Evolutionary conservation across 163 green algal genomes (phyloP).

Genomic region (Chloromonas sp.): DNA sequence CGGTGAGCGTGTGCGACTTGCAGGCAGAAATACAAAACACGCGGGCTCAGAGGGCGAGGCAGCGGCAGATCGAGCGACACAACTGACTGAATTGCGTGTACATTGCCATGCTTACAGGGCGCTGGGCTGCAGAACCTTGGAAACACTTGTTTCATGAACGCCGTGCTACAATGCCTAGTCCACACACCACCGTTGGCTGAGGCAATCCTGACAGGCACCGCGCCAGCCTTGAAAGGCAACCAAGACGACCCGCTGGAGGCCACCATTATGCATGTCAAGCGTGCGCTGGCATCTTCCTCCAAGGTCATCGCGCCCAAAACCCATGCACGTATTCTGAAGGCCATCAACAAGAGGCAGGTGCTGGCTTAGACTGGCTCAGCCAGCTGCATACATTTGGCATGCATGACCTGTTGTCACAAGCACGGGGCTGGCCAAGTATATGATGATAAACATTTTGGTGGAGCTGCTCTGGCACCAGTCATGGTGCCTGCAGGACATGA

Average conservation of each 20-base stretch:
- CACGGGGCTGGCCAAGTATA: background rate
- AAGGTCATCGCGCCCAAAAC: constrained; percentile 37
- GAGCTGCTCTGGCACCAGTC: constrained; percentile 21
- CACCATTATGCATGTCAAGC: constrained; percentile 51
- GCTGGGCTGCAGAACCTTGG: constrained; percentile 76
- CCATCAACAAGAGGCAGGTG: constrained; percentile 23
- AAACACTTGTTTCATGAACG: constrained; percentile 94
- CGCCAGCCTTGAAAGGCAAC: background rate
- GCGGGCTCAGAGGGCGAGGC: no score
- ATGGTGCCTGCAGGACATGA: constrained; percentile 31
- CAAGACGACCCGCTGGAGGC: constrained; percentile 35
- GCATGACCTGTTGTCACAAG: background rate
- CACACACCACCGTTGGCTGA: constrained; percentile 62
- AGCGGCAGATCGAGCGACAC: no score
- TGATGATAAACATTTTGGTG: constrained; percentile 39
- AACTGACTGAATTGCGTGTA: no score
- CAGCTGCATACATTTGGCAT: background rate
- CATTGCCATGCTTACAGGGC: constrained; percentile 23
- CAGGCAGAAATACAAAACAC: no score
- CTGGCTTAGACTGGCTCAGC: no score
- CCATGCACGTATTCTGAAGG: constrained; percentile 52
- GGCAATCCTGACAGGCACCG: constrained; percentile 29
- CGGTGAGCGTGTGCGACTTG: background rate
- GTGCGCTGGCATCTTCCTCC: constrained; percentile 29
- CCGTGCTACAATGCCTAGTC: constrained; percentile 75